These are phyloP conservation scores for Astragalus glycyphyllos DNA, from an alignment of 306 rosid species.

Conservation along the genomic window DNA sequence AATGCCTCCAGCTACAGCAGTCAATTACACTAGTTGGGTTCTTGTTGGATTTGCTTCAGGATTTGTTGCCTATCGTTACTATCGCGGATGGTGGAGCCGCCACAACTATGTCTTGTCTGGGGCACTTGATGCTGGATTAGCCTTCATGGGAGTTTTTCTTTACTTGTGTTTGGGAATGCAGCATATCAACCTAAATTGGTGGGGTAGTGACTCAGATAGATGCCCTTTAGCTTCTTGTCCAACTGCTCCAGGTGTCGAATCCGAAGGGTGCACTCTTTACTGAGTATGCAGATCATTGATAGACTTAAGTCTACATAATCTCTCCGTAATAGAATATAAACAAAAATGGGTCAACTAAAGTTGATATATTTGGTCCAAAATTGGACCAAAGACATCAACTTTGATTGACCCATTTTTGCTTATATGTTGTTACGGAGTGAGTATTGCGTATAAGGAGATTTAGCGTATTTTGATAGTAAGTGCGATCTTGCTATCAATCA, in stretches of 20 bases:
- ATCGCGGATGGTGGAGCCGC: slow-evolving; percentile 79
- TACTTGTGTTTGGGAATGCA: slow-evolving; percentile 72
- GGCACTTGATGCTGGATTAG: slow-evolving; percentile 86
- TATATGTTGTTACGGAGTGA: too few species aligned
- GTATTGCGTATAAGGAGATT: too few species aligned
- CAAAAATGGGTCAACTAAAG: too few species aligned
- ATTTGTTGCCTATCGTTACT: slow-evolving; percentile 64
- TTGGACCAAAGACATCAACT: too few species aligned
- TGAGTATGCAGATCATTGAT: slow-evolving; percentile 31
- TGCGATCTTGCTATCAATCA: too few species aligned
- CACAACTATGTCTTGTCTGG: slow-evolving; percentile 85
- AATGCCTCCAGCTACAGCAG: slow-evolving; percentile 87
- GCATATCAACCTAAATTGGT: slow-evolving; percentile 64
- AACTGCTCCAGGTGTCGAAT: slow-evolving; percentile 54
- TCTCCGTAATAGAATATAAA: too few species aligned
- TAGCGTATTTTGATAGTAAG: too few species aligned
- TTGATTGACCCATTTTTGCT: too few species aligned
- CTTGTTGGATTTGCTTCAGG: slow-evolving; percentile 78
- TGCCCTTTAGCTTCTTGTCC: slow-evolving; percentile 85
- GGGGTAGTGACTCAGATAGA: slow-evolving; percentile 76
- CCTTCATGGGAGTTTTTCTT: slow-evolving; percentile 82
- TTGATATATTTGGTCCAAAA: too few species aligned
- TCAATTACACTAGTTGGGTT: slow-evolving; percentile 73
- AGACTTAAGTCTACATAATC: too few species aligned
- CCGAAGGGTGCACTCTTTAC: slow-evolving; percentile 57